A percentile compares a stretch with the other conserved stretches of the same genome.
phyloP scores from a whole-genome alignment of 257 asterid genomes.

The Capsicum rhomboideum region DNA sequence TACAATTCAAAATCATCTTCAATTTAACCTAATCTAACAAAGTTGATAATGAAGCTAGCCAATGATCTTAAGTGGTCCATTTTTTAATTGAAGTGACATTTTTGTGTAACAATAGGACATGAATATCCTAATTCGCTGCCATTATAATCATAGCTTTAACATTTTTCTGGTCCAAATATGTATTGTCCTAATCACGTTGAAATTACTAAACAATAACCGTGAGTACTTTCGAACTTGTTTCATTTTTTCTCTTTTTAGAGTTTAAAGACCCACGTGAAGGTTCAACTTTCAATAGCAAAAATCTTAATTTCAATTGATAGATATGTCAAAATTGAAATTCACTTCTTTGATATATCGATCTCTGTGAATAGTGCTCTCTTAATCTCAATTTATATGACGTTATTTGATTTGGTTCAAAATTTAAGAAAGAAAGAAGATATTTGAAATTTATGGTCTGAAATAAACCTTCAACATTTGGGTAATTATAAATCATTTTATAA shows the following conservation, averaged over 20 bases:
- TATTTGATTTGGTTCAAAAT: too few species aligned
- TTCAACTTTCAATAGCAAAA: background rate
- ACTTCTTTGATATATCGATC: background rate
- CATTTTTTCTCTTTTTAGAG: background rate
- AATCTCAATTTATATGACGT: too few species aligned
- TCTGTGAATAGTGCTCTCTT: background rate
- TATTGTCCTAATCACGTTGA: background rate
- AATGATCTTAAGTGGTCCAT: background rate
- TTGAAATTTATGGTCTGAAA: too few species aligned
- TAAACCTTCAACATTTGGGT: too few species aligned
- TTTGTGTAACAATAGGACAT: background rate
- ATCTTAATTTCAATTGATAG: background rate
- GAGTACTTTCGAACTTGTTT: background rate
- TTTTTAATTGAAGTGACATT: background rate
- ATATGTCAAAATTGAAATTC: background rate
- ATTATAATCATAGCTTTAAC: background rate
- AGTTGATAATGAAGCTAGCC: background rate
- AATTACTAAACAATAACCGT: background rate
- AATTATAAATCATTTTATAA: too few species aligned
- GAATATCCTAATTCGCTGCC: background rate
- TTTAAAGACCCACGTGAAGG: background rate
- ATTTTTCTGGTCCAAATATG: background rate
- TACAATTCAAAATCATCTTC: background rate
- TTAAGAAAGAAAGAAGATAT: too few species aligned
- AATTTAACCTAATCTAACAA: background rate